Evolutionary conservation across 2,329 filamentous ascomycete species (phyloP).

Genomic region (Talaromyces piceae): DNA sequence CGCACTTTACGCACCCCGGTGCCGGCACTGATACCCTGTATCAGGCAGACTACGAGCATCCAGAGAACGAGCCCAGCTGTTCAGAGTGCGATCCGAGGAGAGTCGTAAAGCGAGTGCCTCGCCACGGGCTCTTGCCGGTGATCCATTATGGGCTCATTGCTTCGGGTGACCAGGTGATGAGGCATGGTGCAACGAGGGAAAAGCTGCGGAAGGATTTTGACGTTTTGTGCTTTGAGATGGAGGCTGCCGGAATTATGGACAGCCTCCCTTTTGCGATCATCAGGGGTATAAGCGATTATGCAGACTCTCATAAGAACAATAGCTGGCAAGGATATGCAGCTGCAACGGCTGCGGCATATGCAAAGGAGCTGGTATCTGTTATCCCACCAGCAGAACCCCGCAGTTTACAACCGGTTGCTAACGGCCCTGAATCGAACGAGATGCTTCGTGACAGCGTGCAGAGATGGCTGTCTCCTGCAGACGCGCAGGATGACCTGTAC

Average conservation of each 20-base stretch:
- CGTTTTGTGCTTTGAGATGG: conserved; percentile 5
- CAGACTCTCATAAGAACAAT: conserved; percentile 18
- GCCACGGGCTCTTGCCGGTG: neutral
- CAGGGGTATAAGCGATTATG: conserved; percentile 17
- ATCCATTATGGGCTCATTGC: conserved; percentile 2
- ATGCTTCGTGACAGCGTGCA: neutral
- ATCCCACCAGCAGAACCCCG: conserved; percentile 4
- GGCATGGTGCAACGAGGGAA: neutral
- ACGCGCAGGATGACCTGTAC: conserved; percentile 2
- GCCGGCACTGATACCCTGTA: neutral
- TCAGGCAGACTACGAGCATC: conserved; percentile 4
- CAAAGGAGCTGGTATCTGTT: conserved; percentile 14
- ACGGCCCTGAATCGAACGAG: neutral
- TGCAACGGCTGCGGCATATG: conserved; percentile 20
- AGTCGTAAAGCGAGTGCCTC: neutral
- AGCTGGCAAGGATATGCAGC: conserved; percentile 28
- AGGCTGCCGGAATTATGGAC: conserved; percentile 1
- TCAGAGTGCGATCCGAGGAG: neutral
- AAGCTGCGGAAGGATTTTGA: neutral
- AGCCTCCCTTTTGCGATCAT: neutral
- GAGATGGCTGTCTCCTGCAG: conserved; percentile 1
- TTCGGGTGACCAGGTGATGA: conserved; percentile 2
- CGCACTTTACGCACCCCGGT: neutral
- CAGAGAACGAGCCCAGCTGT: neutral
- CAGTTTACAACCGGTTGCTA: neutral